Conservation (phyloP, 306 rosid genomes). For the Betula pendula region DNA sequence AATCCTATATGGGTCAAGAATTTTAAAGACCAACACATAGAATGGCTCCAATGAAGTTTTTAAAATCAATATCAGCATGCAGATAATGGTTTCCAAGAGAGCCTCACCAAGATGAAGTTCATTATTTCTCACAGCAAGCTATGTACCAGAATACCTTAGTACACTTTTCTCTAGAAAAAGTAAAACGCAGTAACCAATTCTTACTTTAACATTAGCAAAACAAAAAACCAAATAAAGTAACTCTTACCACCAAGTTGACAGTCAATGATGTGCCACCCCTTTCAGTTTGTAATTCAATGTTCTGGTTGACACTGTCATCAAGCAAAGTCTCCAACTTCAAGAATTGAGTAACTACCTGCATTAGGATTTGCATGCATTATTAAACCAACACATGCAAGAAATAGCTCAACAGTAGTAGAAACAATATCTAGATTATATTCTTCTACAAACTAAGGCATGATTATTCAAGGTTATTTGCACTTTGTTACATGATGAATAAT, state of each 20-base stretch:
- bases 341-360: slow-evolving; percentile 92
- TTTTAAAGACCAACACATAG: neutral
- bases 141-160: neutral
- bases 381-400: neutral
- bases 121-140: neutral
- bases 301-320: slow-evolving; percentile 80
- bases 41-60: neutral
- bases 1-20: neutral
- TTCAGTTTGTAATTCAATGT: slow-evolving; percentile 78
- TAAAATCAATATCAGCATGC: neutral
- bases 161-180: neutral
- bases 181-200: neutral
- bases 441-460: neutral
- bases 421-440: neutral
- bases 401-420: neutral
- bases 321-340: slow-evolving; percentile 84
- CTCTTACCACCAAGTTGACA: slow-evolving; percentile 70
- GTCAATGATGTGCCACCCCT: slow-evolving; percentile 70
- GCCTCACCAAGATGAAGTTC: neutral
- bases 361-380: slow-evolving; percentile 24
- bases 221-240: slow-evolving; percentile 20
- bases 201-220: slow-evolving; percentile 21
- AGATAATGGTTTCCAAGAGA: neutral
- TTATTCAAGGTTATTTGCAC: neutral
- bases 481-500: neutral